phyloP scores from a whole-genome alignment of 2,329 filamentous ascomycete species.

The Fusarium mundagurra region DNA sequence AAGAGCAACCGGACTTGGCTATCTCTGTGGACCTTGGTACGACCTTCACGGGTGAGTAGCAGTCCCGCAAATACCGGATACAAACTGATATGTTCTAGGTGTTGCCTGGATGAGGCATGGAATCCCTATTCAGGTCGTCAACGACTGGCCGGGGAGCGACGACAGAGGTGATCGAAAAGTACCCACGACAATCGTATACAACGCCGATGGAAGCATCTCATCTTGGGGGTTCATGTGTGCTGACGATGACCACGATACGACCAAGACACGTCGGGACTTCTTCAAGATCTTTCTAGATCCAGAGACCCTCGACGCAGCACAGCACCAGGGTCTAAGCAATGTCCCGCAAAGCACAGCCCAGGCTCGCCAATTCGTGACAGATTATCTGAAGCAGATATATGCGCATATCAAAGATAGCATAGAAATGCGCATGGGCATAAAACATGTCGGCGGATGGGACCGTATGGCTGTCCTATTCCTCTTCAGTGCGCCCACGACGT shows the following conservation, averaged over 20 bases:
- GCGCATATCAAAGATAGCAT: conserved; percentile 58
- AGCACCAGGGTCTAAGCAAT: conserved; percentile 55
- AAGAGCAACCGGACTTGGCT: conserved; percentile 49
- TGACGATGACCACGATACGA: conserved; percentile 50
- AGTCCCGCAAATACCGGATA: too few species aligned
- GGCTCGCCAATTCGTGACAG: conserved; percentile 58
- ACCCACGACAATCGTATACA: conserved; percentile 61
- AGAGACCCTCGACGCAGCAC: conserved; percentile 54
- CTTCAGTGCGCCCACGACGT: conserved; percentile 68
- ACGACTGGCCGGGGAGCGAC: conserved; percentile 64
- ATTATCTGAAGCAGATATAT: conserved; percentile 62
- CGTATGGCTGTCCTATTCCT: conserved; percentile 60
- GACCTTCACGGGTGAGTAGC: conserved; percentile 54
- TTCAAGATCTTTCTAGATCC: conserved; percentile 66
- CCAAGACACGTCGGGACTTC: conserved; percentile 56
- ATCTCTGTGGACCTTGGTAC: conserved; percentile 58
- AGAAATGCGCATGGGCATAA: conserved; percentile 51
- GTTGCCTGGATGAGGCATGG: conserved; percentile 52
- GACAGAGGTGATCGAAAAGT: conserved; percentile 65
- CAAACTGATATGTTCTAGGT: conserved; percentile 36
- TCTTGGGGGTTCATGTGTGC: conserved; percentile 65
- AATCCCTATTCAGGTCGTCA: conserved; percentile 56
- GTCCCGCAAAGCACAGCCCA: conserved; percentile 53
- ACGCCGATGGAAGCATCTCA: conserved; percentile 51
- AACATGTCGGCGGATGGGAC: conserved; percentile 53